Base-by-base conservation (phyloP, 495 filamentous ascomycete species). In the Parmelia sp. region DNA sequence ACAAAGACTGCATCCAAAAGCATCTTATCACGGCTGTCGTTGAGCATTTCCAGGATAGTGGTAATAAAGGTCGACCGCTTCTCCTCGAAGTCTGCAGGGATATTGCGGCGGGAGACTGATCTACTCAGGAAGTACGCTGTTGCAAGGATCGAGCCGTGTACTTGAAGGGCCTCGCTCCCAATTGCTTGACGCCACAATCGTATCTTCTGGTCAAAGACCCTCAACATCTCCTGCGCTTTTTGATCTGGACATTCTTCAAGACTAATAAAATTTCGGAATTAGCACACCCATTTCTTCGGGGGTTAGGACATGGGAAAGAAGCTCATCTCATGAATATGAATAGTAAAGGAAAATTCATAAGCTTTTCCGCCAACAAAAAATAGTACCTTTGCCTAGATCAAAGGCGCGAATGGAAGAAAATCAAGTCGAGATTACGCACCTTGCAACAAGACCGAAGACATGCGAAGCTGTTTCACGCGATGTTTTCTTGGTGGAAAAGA, bases 361-460 rank as follows among this genome's bases (percentile, higher is more conserved):
- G n/a, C 21, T 33, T 29, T 31, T 7, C 29, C 5, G 17, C 51
- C 6, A 17, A 0, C 17, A 33, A 33, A n/a, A 11, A 33, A 4
- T 3, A 17, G 25, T 17, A 2, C 31, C 6, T 29, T 51, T 15
- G n/a, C 19, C 17, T 15, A 33, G 29, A 33, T 25, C 15, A 35
- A 55, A 55, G 29, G 29, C 14, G 25, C 7, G 15, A 33, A 55
- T 3, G 10, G 1, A 10, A 33, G 29, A 33, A 15, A 55, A 19
- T 35, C 14, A 55, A 33, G 19, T 1, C 9, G 49, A 33, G 21
- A 33, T 33, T 33, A 55, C 51, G 8, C 33, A 55, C 3, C 90
- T 87, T 4, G 83, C 86, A 3, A 97, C 75, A 31, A 97, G 85
- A 6, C 94, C 94, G 66, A 93, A 87, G 0, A 86, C 83, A 58